Conservation (phyloP, 73 alveolate genomes). For the Uronychia binucleata region DNA sequence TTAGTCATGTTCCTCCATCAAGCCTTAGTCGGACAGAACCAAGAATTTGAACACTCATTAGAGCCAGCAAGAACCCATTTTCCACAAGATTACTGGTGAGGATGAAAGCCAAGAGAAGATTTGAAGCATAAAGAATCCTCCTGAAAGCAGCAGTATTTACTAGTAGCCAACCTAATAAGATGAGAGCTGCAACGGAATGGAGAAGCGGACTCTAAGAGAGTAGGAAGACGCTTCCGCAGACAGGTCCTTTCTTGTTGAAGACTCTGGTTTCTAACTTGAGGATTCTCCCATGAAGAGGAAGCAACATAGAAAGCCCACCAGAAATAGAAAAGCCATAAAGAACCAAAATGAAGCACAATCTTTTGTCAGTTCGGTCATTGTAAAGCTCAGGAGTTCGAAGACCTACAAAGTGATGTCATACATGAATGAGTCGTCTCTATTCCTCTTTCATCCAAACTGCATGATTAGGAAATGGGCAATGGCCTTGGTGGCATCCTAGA, state of each 20-base stretch:
- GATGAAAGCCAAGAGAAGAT: too few relatives aligned
- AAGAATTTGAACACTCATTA: too few relatives aligned
- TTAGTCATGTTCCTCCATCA: too few relatives aligned
- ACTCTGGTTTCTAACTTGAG: not conserved
- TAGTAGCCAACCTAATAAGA: too few relatives aligned
- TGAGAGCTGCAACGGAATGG: not conserved
- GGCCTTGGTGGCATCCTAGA: not conserved
- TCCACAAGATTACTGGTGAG: too few relatives aligned
- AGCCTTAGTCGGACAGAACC: too few relatives aligned
- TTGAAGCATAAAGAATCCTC: too few relatives aligned
- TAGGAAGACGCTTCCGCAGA: not conserved
- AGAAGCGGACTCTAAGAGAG: too few relatives aligned
- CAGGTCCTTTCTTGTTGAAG: not conserved
- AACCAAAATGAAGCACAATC: not conserved
- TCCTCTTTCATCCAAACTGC: slow-evolving; percentile 12
- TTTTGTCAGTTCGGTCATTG: too few relatives aligned
- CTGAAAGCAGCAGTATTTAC: too few relatives aligned
- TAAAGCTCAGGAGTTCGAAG: not conserved
- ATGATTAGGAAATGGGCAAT: not conserved
- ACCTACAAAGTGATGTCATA: not conserved
- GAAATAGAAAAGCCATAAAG: too few relatives aligned
- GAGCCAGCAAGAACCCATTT: too few relatives aligned
- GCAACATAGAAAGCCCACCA: not conserved
- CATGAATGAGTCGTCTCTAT: slow-evolving; percentile 7
- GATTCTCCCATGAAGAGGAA: not conserved